Evolutionary conservation across 805 yeast species (phyloP).

Genomic region (Hanseniaspora occidentalis): DNA sequence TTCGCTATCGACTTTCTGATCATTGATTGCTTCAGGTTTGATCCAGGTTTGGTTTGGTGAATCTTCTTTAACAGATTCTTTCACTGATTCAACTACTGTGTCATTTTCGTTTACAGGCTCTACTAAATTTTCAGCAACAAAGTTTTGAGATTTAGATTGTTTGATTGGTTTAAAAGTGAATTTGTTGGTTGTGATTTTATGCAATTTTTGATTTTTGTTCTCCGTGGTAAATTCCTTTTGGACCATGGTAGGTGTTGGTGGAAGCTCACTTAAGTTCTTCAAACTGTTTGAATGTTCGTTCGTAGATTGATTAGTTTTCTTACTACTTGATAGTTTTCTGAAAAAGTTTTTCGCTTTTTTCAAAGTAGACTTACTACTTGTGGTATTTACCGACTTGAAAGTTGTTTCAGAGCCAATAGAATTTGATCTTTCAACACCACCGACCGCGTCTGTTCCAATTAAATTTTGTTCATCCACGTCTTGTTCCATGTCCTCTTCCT

Average conservation of each 20-base stretch:
- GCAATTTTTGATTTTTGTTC: no score
- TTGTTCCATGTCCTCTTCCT: background rate
- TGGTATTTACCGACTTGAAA: background rate
- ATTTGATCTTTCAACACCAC: no score
- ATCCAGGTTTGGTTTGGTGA: background rate
- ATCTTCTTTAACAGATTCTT: no score
- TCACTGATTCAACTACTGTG: background rate
- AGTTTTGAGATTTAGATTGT: no score
- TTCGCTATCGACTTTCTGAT: background rate
- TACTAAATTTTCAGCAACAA: background rate
- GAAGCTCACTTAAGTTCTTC: background rate
- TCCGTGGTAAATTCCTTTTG: no score
- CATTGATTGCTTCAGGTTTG: background rate
- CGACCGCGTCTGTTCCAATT: no score
- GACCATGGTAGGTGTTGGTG: background rate
- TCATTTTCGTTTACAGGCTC: background rate
- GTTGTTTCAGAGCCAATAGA: no score
- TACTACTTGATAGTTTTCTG: slow-evolving; percentile 4
- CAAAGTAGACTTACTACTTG: background rate
- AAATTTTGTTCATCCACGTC: slow-evolving; percentile 1
- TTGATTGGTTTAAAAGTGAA: background rate
- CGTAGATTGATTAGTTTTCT: background rate
- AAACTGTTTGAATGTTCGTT: no score
- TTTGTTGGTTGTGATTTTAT: no score
- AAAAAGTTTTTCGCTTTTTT: slow-evolving; percentile 7